A percentile compares a stretch with the other conserved stretches of the same genome.
Conservation (phyloP, 202 grass and related monocot species). For the Setaria italica region DNA sequence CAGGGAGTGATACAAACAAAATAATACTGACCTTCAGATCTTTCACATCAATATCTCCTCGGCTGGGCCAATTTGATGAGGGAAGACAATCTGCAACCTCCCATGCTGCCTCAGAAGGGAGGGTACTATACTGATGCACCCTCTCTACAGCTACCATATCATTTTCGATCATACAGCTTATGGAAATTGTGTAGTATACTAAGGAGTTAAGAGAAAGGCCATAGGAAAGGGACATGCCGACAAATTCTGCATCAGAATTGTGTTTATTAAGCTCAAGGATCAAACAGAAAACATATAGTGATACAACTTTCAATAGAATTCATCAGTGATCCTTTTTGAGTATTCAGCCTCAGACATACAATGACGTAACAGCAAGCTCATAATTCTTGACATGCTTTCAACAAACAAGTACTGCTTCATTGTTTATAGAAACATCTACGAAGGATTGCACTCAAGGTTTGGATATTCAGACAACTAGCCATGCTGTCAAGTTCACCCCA, state of each 20-base stretch:
- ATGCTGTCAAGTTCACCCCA: neutral
- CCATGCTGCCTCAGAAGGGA: constrained; percentile 58
- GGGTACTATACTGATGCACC: constrained; percentile 53
- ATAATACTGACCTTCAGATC: constrained; percentile 51
- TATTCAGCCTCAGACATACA: neutral
- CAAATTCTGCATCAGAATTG: constrained; percentile 50
- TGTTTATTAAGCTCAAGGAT: constrained; percentile 1
- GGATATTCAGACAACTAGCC: neutral
- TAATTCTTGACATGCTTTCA: neutral
- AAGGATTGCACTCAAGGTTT: neutral
- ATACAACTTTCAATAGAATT: constrained; percentile 5
- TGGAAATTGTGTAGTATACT: constrained; percentile 44
- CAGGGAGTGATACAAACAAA: neutral
- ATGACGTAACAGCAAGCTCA: neutral
- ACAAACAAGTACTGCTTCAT: neutral
- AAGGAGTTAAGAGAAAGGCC: constrained; percentile 55
- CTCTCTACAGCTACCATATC: constrained; percentile 61
- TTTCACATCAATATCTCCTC: constrained; percentile 50
- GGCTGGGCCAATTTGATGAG: constrained; percentile 47
- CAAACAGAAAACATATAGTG: neutral
- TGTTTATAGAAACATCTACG: neutral
- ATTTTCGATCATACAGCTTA: constrained; percentile 50
- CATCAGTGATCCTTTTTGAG: neutral
- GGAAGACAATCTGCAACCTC: constrained; percentile 44
- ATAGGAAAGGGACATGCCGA: constrained; percentile 65